Evolutionary conservation across 208 protist species (phyloP).

Genomic region (Crithidia brevicula): DNA sequence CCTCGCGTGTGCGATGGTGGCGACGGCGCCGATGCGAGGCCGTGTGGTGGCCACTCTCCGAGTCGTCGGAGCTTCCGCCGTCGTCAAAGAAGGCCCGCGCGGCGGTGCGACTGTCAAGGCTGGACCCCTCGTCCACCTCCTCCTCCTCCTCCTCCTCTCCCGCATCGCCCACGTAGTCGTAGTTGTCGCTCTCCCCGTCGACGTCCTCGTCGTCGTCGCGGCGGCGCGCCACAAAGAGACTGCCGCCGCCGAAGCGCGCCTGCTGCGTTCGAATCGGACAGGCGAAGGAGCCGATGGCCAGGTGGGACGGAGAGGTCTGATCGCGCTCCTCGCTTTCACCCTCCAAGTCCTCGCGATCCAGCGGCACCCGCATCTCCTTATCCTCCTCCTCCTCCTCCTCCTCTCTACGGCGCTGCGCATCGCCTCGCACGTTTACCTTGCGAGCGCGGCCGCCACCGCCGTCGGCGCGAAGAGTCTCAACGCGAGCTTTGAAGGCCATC

Average conservation of each 20-base stretch:
- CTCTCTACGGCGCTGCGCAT: too few species aligned
- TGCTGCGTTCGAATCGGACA: background rate
- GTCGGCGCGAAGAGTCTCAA: too few species aligned
- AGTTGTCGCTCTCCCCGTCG: conserved; percentile 1
- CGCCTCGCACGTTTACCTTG: too few species aligned
- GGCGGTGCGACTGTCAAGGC: background rate
- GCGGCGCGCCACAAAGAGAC: conserved; percentile 4
- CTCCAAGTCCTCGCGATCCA: background rate
- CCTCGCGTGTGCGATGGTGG: background rate
- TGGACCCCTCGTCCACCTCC: background rate
- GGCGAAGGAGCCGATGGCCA: conserved; percentile 6
- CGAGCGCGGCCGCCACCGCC: too few species aligned
- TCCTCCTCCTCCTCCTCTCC: conserved; percentile 4
- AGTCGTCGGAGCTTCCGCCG: background rate
- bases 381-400: background rate
- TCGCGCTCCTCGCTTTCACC: background rate
- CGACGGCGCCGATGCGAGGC: too few species aligned
- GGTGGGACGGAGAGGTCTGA: conserved; percentile 2
- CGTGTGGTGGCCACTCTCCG: background rate
- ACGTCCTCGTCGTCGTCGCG: conserved; percentile 9
- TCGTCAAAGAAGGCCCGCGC: background rate
- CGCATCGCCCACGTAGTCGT: conserved; percentile 6
- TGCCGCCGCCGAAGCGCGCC: conserved; percentile 2
- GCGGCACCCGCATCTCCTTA: background rate
- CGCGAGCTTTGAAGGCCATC: too few species aligned